Base-by-base conservation (phyloP, 805 yeast species). In the Groenewaldozyma tartarivorans region DNA sequence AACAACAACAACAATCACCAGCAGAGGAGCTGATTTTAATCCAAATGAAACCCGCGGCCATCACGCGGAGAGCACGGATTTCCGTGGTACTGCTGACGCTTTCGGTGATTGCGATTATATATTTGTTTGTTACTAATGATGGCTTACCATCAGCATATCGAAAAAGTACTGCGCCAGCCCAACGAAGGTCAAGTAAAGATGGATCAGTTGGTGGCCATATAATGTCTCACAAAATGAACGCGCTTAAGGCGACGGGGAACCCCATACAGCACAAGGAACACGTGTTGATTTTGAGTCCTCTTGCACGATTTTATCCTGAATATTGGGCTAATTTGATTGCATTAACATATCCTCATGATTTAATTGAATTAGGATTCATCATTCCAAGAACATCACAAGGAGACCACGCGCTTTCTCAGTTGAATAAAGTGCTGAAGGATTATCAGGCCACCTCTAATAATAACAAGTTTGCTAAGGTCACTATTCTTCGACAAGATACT, bases 401-500 rank as follows among this genome's bases (percentile, higher is more conserved):
- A 29, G 95, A 88, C 61, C 59, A 58, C 16, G 94, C 94, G 0
- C 66, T 90, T 52, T 71, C 72, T 51, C 63, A 69, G 49, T 69
- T 92, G 51, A 95, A 87, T 58, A 61, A 65, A 34, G 94, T 86
- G 3, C 77, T 92, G 34, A 83, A 85, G 53, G 63, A 64, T 50
- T 69, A 77, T 24, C 95, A 87, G 64, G 67, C 74, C 29, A 75
- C 77, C 20, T 72, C 76, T 46, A 71, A 73, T 45, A 22, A 29
- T 66, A 72, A 49, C 74, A 20, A 86, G 56, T 92, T 84, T 62
- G 77, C 81, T 42, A 84, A 86, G 56, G 75, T 92, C 49, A 83
- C 95, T 18, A 81, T 92, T 35, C 68, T 92, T 56, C 77, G 97
- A 62, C 97, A 92, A 66, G 97, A 92, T 61, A 81, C 81, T 27